Evolutionary conservation across 2,329 filamentous ascomycete species (phyloP).

Genomic region (Ophiostoma sp.): DNA sequence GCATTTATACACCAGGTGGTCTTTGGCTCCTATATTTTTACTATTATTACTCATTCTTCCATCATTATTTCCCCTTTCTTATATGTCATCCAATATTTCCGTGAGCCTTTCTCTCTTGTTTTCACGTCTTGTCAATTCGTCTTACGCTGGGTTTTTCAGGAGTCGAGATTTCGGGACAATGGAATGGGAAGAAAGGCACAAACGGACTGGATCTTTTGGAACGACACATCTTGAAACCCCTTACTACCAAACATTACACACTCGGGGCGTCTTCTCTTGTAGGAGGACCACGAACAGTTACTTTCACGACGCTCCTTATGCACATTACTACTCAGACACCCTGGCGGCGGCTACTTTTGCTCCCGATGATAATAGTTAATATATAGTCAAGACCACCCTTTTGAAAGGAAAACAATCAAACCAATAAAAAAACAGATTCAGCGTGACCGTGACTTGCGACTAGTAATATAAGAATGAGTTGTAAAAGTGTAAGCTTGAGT

Average conservation of each 20-base stretch:
- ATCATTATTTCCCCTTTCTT: slow-evolving; percentile 14
- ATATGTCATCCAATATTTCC: slow-evolving; percentile 7
- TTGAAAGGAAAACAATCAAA: slow-evolving; percentile 14
- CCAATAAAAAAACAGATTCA: slow-evolving; percentile 12
- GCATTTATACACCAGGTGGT: slow-evolving; percentile 31
- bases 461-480: not conserved
- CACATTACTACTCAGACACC: slow-evolving; percentile 15
- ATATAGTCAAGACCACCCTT: slow-evolving; percentile 26
- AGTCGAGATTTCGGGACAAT: not conserved
- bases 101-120: slow-evolving; percentile 5
- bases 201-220: slow-evolving; percentile 14
- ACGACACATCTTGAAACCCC: not conserved
- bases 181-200: slow-evolving; percentile 5
- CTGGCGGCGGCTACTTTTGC: slow-evolving; percentile 25
- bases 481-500: not conserved
- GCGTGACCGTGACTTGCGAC: not conserved
- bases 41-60: slow-evolving; percentile 17
- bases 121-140: slow-evolving; percentile 5
- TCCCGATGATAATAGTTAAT: slow-evolving; percentile 26
- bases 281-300: not conserved
- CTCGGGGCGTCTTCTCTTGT: not conserved
- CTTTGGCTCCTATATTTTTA: slow-evolving; percentile 23
- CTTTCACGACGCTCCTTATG: slow-evolving; percentile 14
- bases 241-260: not conserved
- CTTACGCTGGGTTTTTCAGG: slow-evolving; percentile 7